Evolutionary conservation across 2,329 filamentous ascomycete species (phyloP), one percentile per base, ranked within the genome.

Genomic region (Ophiosphaerella herpotricha): DNA sequence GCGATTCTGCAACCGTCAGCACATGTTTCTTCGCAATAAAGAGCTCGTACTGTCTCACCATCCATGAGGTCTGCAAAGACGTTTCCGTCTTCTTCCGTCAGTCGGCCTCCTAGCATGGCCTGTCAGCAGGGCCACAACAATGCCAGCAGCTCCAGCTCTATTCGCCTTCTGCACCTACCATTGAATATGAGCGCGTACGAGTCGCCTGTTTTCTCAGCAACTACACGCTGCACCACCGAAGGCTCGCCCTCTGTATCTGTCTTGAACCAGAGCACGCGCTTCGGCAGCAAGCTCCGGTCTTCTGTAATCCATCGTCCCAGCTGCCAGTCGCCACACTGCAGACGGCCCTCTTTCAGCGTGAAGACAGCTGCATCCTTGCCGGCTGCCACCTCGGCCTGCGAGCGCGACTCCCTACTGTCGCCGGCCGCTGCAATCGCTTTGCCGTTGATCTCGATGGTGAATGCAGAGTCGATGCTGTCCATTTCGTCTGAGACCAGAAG

Each of bases 181-280:
- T 39, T 46, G 26, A 67, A 66, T 29, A 52, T 57, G 33, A 64
- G 48, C 46, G 54, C 43, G 26, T 60, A 57, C 2, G 40, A 32
- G 2, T 57, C 58, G 2, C 54, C 61, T 14, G 61, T 55, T 46
- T 61, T 45, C 11, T 59, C 43, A 4, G 55, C 61, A 8, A 47
- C 46, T 1, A 67, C 61, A 9, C 54, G 54, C 32, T 55, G 44
- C 2, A 61, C 41, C 33, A 4, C 24, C 29, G 11, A 29, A 29
- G 26, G 26, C 8, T 47, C 42, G 13, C 31, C 33, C 12, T 32
- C 21, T 8, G 11, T 29, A 12, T 34, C 29, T 18, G 31, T 14
- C 46, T 61, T 63, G 47, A 64, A 67, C 64, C 64, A 67, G 13
- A 58, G 47, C 4, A 67, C 52, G 23, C 53, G 45, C 45, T 67